A percentile compares a stretch with the other conserved stretches of the same genome.
Conservation (phyloP, 176 grass and related monocot species). For the Rhipidocladum racemiflorum region DNA sequence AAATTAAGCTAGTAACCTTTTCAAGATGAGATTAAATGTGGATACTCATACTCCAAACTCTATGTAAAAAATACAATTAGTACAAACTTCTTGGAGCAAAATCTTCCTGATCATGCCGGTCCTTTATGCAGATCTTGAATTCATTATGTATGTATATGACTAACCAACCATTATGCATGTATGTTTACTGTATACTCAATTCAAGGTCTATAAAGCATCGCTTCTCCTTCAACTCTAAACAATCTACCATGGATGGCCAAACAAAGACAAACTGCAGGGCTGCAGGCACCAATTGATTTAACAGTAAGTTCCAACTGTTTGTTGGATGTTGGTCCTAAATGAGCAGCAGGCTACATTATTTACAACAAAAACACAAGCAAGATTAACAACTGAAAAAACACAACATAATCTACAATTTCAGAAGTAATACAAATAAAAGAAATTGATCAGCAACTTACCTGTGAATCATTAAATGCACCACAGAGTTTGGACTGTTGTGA, state of each 20-base stretch:
- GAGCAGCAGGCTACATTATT: neutral
- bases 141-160: neutral
- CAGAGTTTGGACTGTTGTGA: conserved; percentile 61
- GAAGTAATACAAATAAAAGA: neutral
- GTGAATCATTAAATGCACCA: conserved; percentile 78
- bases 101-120: neutral
- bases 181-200: neutral
- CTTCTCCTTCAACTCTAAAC: conserved; percentile 8
- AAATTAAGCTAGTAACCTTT: neutral
- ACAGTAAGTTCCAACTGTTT: conserved; percentile 3
- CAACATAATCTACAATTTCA: neutral
- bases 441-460: conserved; percentile 47
- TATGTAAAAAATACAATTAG: neutral
- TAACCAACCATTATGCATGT: conserved; percentile 11
- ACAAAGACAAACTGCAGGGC: neutral
- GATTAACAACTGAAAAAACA: neutral
- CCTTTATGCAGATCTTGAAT: neutral
- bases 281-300: neutral
- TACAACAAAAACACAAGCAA: neutral
- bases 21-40: neutral
- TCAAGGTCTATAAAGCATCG: neutral
- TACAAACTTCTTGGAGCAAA: neutral
- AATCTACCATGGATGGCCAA: neutral
- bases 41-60: neutral
- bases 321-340: neutral